A percentile compares a stretch with the other conserved stretches of the same genome.
These are phyloP conservation scores for Fusarium cicatricum DNA, from an alignment of 2,329 filamentous ascomycete species.

Conservation along the genomic window DNA sequence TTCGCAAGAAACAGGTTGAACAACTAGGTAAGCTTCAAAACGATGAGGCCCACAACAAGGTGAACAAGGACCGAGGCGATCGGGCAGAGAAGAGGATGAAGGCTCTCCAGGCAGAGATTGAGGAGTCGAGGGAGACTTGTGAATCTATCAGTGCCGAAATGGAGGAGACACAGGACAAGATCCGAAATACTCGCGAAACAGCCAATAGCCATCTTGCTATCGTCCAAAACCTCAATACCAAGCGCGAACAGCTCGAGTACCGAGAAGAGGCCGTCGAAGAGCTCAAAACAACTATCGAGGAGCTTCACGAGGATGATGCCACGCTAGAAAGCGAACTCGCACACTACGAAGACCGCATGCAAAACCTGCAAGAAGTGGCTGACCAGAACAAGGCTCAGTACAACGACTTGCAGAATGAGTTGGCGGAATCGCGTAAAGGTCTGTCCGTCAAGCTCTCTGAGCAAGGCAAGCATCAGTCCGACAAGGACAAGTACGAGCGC, in stretches of 20 bases:
- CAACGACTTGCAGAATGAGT: conserved; percentile 64
- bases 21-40: conserved; percentile 77
- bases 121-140: conserved; percentile 65
- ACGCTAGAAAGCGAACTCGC: conserved; percentile 75
- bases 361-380: conserved; percentile 69
- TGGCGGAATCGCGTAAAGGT: conserved; percentile 54
- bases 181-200: conserved; percentile 73
- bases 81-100: conserved; percentile 71
- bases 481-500: conserved; percentile 86
- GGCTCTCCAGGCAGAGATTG: conserved; percentile 72
- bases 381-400: conserved; percentile 71
- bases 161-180: conserved; percentile 63
- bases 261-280: conserved; percentile 75
- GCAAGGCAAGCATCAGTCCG: conserved; percentile 81
- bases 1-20: conserved; percentile 84
- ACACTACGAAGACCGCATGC: conserved; percentile 80
- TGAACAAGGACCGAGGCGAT: conserved; percentile 85
- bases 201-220: conserved; percentile 78
- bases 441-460: conserved; percentile 66
- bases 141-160: conserved; percentile 67
- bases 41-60: conserved; percentile 79
- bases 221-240: conserved; percentile 77
- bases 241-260: conserved; percentile 76
- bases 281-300: conserved; percentile 75
- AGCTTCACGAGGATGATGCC: conserved; percentile 80